phyloP scores from a whole-genome alignment of 192 early-diverging fungal genomes.

The Backusella mclennaniae region DNA sequence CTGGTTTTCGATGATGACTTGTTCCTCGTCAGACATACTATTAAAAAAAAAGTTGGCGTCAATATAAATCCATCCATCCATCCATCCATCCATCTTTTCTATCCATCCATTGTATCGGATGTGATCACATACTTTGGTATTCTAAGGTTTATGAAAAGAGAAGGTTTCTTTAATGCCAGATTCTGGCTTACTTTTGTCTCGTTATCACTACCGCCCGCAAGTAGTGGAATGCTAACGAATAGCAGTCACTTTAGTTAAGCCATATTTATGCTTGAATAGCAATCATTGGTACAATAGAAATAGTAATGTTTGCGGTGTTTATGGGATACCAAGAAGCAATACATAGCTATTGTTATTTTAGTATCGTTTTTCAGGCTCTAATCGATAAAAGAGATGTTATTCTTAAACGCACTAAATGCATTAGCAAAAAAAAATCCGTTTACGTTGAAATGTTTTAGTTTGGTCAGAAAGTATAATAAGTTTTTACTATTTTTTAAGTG shows the following conservation, averaged over 20 bases:
- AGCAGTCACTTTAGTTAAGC: background rate
- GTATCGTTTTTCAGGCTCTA: background rate
- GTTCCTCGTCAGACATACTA: constrained; percentile 41
- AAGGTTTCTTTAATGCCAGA: background rate
- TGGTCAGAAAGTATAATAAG: background rate
- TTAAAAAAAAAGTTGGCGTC: background rate
- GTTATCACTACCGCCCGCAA: background rate
- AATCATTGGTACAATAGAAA: background rate
- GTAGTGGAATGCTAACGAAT: background rate
- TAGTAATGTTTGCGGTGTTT: background rate
- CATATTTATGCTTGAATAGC: background rate
- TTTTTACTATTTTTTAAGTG: background rate
- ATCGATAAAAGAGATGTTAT: background rate
- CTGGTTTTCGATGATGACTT: constrained; percentile 47
- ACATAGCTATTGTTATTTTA: background rate
- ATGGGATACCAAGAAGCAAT: background rate
- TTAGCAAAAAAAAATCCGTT: background rate
- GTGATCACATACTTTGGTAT: background rate
- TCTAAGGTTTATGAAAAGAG: constrained; percentile 10
- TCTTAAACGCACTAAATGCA: background rate
- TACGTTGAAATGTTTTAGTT: background rate
- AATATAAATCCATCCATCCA: background rate
- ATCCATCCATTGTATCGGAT: background rate
- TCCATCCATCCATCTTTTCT: background rate
- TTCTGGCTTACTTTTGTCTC: background rate